phyloP scores from a whole-genome alignment of 2,329 filamentous ascomycete genomes.

The Xylaria polymorpha region DNA sequence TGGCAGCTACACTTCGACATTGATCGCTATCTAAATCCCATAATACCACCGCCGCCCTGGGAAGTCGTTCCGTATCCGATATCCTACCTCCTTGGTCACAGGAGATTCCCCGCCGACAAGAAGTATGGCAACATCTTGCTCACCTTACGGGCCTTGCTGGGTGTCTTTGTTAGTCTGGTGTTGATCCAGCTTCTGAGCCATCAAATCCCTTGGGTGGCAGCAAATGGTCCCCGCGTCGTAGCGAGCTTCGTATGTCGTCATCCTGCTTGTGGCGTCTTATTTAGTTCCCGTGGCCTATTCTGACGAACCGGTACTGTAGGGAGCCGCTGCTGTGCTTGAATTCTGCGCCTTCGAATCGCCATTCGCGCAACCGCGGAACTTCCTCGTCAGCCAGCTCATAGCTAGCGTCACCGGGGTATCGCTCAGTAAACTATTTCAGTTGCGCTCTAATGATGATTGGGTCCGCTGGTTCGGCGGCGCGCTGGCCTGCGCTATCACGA shows the following conservation, averaged over 20 bases:
- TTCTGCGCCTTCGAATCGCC: constrained; percentile 79
- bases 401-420: constrained; percentile 69
- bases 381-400: constrained; percentile 74
- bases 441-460: constrained; percentile 59
- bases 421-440: constrained; percentile 73
- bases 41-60: constrained; percentile 74
- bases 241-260: constrained; percentile 72
- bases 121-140: constrained; percentile 68
- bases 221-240: constrained; percentile 69
- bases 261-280: constrained; percentile 2
- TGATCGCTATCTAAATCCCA: constrained; percentile 78
- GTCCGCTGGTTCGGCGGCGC: constrained; percentile 74
- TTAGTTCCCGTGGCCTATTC: constrained; percentile 2
- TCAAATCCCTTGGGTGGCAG: constrained; percentile 64
- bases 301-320: constrained; percentile 56
- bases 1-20: constrained; percentile 73
- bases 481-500: constrained; percentile 72
- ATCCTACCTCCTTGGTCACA: constrained; percentile 75
- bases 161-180: constrained; percentile 70
- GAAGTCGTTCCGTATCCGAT: constrained; percentile 72
- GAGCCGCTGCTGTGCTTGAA: constrained; percentile 79
- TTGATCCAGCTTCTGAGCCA: constrained; percentile 68
- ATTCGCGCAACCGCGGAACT: constrained; percentile 77
- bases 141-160: constrained; percentile 72
- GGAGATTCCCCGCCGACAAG: constrained; percentile 53